Evolutionary conservation across 2,329 filamentous ascomycete genomes (phyloP), one percentile per base, ranked within the genome.

Genomic region (Gnomoniopsis smithogilvyi): DNA sequence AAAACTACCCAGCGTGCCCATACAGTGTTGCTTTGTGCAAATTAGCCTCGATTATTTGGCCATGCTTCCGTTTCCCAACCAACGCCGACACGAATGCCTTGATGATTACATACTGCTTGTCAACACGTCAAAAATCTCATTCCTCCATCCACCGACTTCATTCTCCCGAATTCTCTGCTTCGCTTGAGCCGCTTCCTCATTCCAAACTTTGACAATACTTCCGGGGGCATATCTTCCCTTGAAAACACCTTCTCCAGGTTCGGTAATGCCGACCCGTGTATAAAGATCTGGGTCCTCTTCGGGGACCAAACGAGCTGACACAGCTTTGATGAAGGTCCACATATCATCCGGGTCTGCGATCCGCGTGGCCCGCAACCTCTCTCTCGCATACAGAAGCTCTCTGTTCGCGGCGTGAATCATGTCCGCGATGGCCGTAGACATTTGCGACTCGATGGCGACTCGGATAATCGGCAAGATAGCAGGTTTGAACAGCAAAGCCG

Each of bases 171-270:
- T 84, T 45, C 86, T 81, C 72, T 96, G 90, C 21, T 80, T 80
- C 0, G 91, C 92, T 62, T 80, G 78, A 22, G 78, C 74, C 0
- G 85, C 92, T 74, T 96, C 89, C 64, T 92, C 88, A 64, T 94
- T 85, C 91, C 92, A 96, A n/a, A 96, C 73, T 74, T 90, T 92
- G 54, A 95, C 90, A 26, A 97, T 77, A 72, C 92, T 96, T 0
- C 92, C 93, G 0, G 94, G 94, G 1, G 94, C 88, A 74, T 96
- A 97, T 1, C 92, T 83, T 3, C 89, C 91, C 65, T 86, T 86
- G 77, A 98, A 98, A 0, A 94, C 76, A 12, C 82, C 82, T 3
- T 66, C 58, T 3, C 79, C 79, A 7, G 79, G 78, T 64, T 76
- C 69, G 24, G 83, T 81, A 11, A 96, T 76, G 1, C 92, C 92